Conservation (phyloP, 768 basidiomycete genomes). For the Russula olivacea region DNA sequence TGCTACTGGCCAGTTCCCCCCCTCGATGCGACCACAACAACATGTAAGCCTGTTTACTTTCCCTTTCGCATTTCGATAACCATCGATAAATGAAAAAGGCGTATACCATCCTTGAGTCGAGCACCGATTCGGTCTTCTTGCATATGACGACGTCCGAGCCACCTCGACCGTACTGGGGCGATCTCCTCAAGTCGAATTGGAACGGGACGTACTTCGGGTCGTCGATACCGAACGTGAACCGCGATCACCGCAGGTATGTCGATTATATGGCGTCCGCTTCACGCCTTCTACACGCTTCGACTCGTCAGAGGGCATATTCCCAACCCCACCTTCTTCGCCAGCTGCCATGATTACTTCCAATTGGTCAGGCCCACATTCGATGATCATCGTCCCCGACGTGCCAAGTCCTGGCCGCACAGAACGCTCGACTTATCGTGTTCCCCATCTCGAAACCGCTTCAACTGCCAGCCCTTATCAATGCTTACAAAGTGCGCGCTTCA, state of each 20-base stretch:
- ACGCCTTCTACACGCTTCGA: slow-evolving; percentile 18
- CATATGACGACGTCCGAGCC: slow-evolving; percentile 89
- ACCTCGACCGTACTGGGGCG: slow-evolving; percentile 76
- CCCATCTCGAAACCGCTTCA: no score
- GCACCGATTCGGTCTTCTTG: slow-evolving; percentile 87
- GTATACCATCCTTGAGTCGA: slow-evolving; percentile 93
- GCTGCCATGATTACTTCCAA: not conserved
- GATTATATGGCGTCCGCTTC: slow-evolving; percentile 46
- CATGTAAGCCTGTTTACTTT: no score
- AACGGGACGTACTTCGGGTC: slow-evolving; percentile 96
- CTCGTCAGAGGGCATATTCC: not conserved
- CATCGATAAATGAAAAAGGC: no score
- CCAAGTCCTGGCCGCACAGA: not conserved
- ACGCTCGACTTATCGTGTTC: no score
- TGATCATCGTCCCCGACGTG: not conserved
- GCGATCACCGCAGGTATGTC: slow-evolving; percentile 81
- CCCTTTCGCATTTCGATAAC: no score
- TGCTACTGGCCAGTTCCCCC: no score
- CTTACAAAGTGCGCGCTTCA: no score
- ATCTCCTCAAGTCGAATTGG: slow-evolving; percentile 91
- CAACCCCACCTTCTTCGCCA: not conserved
- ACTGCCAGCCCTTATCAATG: no score
- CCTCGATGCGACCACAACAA: no score
- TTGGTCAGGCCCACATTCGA: slow-evolving; percentile 1
- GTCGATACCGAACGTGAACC: slow-evolving; percentile 82